These are phyloP conservation scores for Rhinocladiella similis DNA, from an alignment of 2,329 filamentous ascomycete genomes.

Conservation along the genomic window DNA sequence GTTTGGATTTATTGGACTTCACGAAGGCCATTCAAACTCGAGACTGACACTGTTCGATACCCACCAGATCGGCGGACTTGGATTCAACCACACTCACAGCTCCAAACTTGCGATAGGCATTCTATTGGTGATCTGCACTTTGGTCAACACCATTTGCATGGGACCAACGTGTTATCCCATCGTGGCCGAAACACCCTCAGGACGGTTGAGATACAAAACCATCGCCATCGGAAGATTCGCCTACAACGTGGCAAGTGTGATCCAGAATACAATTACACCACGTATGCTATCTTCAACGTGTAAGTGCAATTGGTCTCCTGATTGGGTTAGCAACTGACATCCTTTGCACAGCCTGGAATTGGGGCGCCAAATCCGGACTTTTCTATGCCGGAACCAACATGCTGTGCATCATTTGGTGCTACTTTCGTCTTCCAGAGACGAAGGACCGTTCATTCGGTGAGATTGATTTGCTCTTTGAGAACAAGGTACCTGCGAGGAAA, in stretches of 20 bases:
- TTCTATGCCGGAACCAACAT: slow-evolving; percentile 36
- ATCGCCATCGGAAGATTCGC: slow-evolving; percentile 54
- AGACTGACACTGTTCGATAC: slow-evolving; percentile 25
- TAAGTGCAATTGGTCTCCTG: slow-evolving; percentile 33
- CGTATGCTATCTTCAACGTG: slow-evolving; percentile 30
- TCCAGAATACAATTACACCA: slow-evolving; percentile 41
- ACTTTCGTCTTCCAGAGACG: slow-evolving; percentile 33
- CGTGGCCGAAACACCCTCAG: slow-evolving; percentile 55
- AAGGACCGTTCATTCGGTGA: slow-evolving; percentile 43
- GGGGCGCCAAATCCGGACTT: slow-evolving; percentile 35
- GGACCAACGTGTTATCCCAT: slow-evolving; percentile 57
- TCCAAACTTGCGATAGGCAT: slow-evolving; percentile 16
- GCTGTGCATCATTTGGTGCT: slow-evolving; percentile 33
- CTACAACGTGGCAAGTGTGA: slow-evolving; percentile 53
- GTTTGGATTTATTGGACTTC: too few relatives aligned
- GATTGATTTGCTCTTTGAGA: slow-evolving; percentile 47
- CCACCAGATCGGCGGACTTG: slow-evolving; percentile 36
- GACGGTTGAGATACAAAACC: slow-evolving; percentile 55
- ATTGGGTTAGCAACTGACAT: slow-evolving; percentile 6
- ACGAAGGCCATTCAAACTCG: background rate
- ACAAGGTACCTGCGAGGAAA: slow-evolving; percentile 38
- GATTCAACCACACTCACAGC: slow-evolving; percentile 26
- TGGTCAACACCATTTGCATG: slow-evolving; percentile 56
- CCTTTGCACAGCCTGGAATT: slow-evolving; percentile 29
- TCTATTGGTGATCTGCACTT: slow-evolving; percentile 43